A percentile compares a stretch with the other conserved stretches of the same genome.
phyloP scores from a whole-genome alignment of 352 stramenopile genomes.

The Phytopythium vexans region DNA sequence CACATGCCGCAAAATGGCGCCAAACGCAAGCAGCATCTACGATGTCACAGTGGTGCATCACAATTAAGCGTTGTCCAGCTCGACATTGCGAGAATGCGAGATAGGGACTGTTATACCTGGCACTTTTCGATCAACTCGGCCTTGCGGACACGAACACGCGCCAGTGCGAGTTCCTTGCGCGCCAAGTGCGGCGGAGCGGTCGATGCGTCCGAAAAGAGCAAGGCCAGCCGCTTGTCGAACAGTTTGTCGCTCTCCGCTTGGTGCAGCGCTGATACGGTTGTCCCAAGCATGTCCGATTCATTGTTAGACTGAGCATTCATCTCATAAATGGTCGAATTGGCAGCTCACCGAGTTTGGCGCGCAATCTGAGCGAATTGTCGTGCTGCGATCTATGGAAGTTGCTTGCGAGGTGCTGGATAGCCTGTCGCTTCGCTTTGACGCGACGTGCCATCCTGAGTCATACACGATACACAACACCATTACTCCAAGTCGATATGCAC shows the following conservation, averaged over 20 bases:
- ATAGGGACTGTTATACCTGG: slow-evolving; percentile 15
- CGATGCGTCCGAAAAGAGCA: slow-evolving; percentile 51
- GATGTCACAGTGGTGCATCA: neutral
- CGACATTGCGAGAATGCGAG: neutral
- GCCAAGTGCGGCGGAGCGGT: slow-evolving; percentile 51
- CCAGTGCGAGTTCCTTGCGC: slow-evolving; percentile 53
- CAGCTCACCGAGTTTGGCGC: slow-evolving; percentile 37
- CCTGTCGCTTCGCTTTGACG: slow-evolving; percentile 41
- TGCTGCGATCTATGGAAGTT: slow-evolving; percentile 44
- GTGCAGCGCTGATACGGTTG: slow-evolving; percentile 35
- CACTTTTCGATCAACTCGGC: slow-evolving; percentile 55
- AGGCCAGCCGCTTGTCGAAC: slow-evolving; percentile 46
- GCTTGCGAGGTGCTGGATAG: slow-evolving; percentile 36
- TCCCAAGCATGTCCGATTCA: no score
- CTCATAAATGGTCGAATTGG: neutral
- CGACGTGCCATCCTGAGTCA: slow-evolving; percentile 49
- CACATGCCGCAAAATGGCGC: slow-evolving; percentile 41
- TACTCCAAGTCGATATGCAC: no score
- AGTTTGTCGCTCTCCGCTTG: slow-evolving; percentile 64
- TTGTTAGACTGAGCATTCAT: no score
- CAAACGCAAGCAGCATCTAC: slow-evolving; percentile 49
- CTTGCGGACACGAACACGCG: slow-evolving; percentile 55
- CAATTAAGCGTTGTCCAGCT: neutral
- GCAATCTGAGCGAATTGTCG: slow-evolving; percentile 44
- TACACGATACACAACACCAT: no score